Base-by-base conservation (phyloP, 352 stramenopile genomes). In the Peronospora tabacina region DNA sequence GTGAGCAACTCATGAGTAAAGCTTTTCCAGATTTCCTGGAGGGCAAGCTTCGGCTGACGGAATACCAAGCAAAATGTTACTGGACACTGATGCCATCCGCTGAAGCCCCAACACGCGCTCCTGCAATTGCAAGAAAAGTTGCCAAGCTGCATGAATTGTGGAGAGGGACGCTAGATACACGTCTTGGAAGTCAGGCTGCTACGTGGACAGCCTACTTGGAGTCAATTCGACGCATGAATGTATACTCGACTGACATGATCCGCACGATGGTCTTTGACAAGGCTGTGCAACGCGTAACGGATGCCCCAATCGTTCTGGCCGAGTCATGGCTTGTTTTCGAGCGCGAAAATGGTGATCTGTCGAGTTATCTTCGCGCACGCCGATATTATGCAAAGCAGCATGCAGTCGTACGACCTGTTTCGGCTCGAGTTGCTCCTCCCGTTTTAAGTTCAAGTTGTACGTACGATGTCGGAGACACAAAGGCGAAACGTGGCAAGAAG, bases 301-400 rank as follows among this genome's bases (percentile, higher is more conserved):
- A 78, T 30, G 41, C 52, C 10, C 64, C 64, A 3, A 10, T 60
- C 24, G 46, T 37, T 17, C 36, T 83, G 10, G 53, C 66, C 12
- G 69, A 83, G 42, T 15, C 61, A 10, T 83, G 66, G 69, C 42
- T 78, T 20, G 53, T 65, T 0, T 83, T 83, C 16, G 72, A 83
- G 49, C 66, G 72, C 37, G 69, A 83, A 61, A 58, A 76, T 49
- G 72, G 72, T 2, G 47, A 70, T 35, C 39, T 83, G 22, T 13
- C 34, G 13, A 49, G 52, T 44, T 75, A 76, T 40, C 43, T 75
- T 26, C 46, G 46, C 2, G 69, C 63, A 5, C 58, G 65, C 13
- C 57, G 47, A 22, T 61, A 67, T 42, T 55, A 75, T 13, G 30
- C 44, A 0, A 69, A 71, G 38, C 44, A 72, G 12, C 34, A 28